These are phyloP conservation scores for Pythium brachiatum DNA, from an alignment of 352 stramenopile species.

Conservation along the genomic window DNA sequence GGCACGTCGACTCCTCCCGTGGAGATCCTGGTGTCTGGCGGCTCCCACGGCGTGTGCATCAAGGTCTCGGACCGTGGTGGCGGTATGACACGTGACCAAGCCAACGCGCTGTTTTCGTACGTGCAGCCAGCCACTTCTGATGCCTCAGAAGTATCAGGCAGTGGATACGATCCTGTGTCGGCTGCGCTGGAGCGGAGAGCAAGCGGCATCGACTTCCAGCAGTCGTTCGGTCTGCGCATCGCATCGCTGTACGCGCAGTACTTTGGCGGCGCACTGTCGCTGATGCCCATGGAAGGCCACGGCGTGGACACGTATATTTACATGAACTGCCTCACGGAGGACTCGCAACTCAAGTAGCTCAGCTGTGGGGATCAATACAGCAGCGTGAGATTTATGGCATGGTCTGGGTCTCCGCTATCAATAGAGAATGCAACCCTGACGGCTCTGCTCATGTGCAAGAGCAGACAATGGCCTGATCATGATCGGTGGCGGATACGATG, in stretches of 20 bases:
- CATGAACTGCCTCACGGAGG: constrained; percentile 79
- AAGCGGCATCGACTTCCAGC: constrained; percentile 60
- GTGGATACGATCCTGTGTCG: constrained; percentile 66
- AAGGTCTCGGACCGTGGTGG: constrained; percentile 77
- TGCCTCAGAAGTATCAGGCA: constrained; percentile 8
- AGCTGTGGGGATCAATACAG: neutral
- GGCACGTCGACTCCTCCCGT: constrained; percentile 34
- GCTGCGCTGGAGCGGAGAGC: constrained; percentile 66
- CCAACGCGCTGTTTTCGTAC: constrained; percentile 72
- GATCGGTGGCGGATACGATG: neutral
- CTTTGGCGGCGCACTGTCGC: constrained; percentile 97
- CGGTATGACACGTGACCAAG: constrained; percentile 71
- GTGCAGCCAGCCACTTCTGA: constrained; percentile 12
- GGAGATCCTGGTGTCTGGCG: constrained; percentile 60
- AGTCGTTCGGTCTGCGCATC: constrained; percentile 91
- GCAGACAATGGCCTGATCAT: neutral
- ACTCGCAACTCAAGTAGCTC: constrained; percentile 67
- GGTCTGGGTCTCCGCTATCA: neutral
- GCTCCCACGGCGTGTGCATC: constrained; percentile 70
- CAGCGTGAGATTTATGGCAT: neutral
- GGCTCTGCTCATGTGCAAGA: no score
- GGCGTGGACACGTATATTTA: constrained; percentile 95
- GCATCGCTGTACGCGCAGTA: constrained; percentile 95
- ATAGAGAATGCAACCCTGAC: constrained; percentile 8
- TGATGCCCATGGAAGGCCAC: constrained; percentile 99